Conservation (phyloP, 331 rosid species). For the Erythrophleum ivorense region DNA sequence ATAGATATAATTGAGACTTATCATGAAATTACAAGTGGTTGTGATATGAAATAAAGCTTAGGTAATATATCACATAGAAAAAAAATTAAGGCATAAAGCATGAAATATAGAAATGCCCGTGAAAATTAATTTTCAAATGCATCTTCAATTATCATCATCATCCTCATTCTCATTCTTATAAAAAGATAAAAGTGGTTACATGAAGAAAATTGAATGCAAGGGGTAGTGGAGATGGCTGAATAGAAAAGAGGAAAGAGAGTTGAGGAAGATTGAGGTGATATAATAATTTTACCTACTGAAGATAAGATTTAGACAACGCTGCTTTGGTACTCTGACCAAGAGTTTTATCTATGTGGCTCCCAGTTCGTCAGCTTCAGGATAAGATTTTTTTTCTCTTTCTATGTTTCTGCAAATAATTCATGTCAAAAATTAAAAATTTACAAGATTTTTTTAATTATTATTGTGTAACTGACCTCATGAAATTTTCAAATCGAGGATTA, state of each 20-base stretch:
- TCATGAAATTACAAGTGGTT: background rate
- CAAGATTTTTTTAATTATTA: background rate
- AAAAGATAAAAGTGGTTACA: too few species aligned
- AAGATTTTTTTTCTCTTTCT: background rate
- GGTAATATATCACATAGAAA: background rate
- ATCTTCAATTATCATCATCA: background rate
- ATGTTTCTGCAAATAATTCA: background rate
- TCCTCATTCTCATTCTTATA: background rate
- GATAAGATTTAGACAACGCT: background rate
- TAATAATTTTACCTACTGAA: background rate
- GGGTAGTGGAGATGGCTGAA: background rate
- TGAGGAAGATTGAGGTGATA: background rate
- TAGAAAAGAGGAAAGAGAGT: background rate
- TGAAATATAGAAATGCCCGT: background rate
- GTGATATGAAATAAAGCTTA: background rate
- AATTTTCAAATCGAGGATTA: background rate
- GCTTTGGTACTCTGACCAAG: background rate
- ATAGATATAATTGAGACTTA: background rate
- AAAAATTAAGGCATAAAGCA: background rate
- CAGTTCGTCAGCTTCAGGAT: background rate
- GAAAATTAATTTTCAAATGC: background rate
- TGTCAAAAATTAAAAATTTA: background rate
- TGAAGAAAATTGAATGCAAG: too few species aligned
- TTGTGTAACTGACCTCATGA: background rate
- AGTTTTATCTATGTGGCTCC: background rate